These are phyloP conservation scores for Trichosporon sp. DNA, from an alignment of 1,284 basidiomycete genomes.

Conservation along the genomic window DNA sequence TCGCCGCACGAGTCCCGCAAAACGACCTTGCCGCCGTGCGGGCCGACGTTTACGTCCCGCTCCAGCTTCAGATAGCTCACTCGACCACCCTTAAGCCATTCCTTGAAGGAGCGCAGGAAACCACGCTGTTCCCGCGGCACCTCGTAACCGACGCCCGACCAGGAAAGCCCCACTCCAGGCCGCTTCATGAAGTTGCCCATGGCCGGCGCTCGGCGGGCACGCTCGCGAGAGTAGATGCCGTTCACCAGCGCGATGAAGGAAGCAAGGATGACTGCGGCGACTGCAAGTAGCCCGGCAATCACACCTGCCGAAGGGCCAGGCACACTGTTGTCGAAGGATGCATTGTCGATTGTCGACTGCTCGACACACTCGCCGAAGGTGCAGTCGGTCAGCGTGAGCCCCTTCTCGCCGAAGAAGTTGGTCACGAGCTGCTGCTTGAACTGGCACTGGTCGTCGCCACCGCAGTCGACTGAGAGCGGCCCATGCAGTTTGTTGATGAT, in stretches of 20 bases:
- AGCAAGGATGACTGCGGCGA: constrained; percentile 60
- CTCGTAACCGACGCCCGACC: constrained; percentile 64
- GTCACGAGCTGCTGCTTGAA: constrained; percentile 69
- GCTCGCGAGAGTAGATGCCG: constrained; percentile 58
- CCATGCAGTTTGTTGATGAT: constrained; percentile 50
- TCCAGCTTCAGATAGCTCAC: not conserved
- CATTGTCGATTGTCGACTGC: constrained; percentile 65
- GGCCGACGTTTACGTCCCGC: constrained; percentile 12
- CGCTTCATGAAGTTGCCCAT: constrained; percentile 31
- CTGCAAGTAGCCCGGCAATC: constrained; percentile 76
- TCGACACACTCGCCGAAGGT: constrained; percentile 80
- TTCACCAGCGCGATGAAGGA: constrained; percentile 57
- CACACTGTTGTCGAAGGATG: constrained; percentile 23
- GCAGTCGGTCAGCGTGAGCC: constrained; percentile 65
- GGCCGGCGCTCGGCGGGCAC: constrained; percentile 52
- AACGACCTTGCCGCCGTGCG: constrained; percentile 58
- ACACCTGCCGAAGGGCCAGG: constrained; percentile 59
- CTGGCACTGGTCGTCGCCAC: constrained; percentile 57
- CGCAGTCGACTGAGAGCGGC: constrained; percentile 58
- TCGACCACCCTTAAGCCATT: not conserved
- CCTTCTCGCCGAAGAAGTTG: constrained; percentile 62
- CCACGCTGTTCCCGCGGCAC: constrained; percentile 13
- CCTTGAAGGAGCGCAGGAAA: not conserved
- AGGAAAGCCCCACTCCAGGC: constrained; percentile 60
- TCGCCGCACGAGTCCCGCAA: constrained; percentile 65